Evolutionary conservation across 192 early-diverging fungal species (phyloP).

Genomic region (Obelidium mucronatum): DNA sequence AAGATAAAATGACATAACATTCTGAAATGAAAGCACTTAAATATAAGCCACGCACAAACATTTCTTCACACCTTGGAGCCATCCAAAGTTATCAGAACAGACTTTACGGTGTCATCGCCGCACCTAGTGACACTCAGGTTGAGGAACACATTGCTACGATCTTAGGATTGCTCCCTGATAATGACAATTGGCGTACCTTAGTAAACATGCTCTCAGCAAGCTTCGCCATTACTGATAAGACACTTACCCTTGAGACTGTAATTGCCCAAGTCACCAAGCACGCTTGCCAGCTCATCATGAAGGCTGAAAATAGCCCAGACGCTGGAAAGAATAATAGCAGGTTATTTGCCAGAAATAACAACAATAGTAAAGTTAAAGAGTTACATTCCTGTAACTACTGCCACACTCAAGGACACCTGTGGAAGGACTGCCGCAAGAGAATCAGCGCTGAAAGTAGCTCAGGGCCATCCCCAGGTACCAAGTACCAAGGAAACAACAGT

Average conservation of each 20-base stretch:
- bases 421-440: too few species aligned
- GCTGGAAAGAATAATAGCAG: too few species aligned
- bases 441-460: too few species aligned
- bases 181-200: neutral
- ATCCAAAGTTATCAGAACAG: neutral
- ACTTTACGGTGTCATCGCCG: neutral
- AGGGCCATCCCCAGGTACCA: too few species aligned
- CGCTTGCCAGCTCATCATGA: neutral
- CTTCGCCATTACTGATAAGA: neutral
- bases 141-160: conserved; percentile 3
- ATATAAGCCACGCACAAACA: too few species aligned
- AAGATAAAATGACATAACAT: neutral
- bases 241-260: neutral
- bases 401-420: too few species aligned
- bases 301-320: too few species aligned
- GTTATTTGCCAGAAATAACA: too few species aligned
- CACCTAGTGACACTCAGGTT: neutral
- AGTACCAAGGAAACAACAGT: too few species aligned
- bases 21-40: neutral
- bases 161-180: neutral
- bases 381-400: too few species aligned
- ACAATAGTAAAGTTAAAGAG: too few species aligned
- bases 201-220: neutral
- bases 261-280: neutral
- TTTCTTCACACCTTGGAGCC: neutral